Evolutionary conservation across 768 basidiomycete species (phyloP).

Genomic region (Mycena epipterygia): DNA sequence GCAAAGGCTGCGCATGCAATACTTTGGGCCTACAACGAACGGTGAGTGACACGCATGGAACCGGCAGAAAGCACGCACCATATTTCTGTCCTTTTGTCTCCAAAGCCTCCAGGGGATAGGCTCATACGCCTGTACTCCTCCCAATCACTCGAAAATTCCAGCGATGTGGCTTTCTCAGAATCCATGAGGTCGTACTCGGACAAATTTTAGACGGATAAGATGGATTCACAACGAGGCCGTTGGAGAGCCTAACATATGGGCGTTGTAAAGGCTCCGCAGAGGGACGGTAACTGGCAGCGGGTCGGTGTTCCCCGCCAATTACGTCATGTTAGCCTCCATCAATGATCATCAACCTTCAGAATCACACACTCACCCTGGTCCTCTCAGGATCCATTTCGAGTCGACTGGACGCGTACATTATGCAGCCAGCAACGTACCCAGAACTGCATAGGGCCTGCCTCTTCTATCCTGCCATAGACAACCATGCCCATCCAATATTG

Average conservation of each 20-base stretch:
- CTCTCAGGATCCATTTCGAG: too few species aligned
- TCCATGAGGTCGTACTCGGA: conserved; percentile 1
- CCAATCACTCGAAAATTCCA: conserved; percentile 56
- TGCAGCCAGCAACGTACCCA: background rate
- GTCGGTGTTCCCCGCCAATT: too few species aligned
- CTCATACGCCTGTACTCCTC: conserved; percentile 59
- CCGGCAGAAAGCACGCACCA: conserved; percentile 61
- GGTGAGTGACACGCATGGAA: conserved; percentile 30
- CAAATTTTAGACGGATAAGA: background rate
- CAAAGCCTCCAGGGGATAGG: conserved; percentile 75
- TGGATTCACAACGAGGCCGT: too few species aligned
- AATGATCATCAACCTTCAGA: too few species aligned
- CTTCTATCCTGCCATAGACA: conserved; percentile 57
- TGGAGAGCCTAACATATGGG: too few species aligned
- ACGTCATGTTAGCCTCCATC: too few species aligned
- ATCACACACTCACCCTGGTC: too few species aligned
- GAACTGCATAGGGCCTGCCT: conserved; percentile 16
- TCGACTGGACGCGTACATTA: too few species aligned
- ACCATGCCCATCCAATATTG: conserved; percentile 84
- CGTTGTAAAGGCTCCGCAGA: too few species aligned
- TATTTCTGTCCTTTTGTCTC: conserved; percentile 63
- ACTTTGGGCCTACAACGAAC: conserved; percentile 39
- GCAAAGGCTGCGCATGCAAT: conserved; percentile 43
- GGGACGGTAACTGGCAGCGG: too few species aligned
- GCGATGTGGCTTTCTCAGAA: conserved; percentile 18